Percentiles rank a stretch among this genome's conserved stretches.
Evolutionary conservation across 148 eudicot species (phyloP).

Genomic region (Rhododendron williamsianum): DNA sequence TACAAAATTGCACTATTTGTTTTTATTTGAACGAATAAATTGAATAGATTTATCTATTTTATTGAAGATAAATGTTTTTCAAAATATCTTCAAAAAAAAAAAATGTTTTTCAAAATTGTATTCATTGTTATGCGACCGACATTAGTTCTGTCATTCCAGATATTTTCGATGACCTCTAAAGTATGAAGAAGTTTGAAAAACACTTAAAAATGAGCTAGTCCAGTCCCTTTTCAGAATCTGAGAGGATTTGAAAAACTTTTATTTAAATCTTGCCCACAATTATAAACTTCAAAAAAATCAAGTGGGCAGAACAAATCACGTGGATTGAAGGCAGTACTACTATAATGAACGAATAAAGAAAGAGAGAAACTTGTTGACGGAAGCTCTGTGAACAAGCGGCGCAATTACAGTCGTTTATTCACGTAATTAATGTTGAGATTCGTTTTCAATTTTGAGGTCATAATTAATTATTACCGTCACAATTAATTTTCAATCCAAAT

Average conservation of each 20-base stretch:
- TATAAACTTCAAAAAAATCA: background rate
- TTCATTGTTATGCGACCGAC: background rate
- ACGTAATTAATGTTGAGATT: no score
- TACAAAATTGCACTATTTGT: no score
- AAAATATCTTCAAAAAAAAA: no score
- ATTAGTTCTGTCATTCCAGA: background rate
- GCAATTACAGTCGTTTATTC: no score
- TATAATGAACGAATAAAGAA: background rate
- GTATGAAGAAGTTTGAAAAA: no score
- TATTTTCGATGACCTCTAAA: background rate
- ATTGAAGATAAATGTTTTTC: background rate
- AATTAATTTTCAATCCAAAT: no score
- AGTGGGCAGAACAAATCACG: background rate
- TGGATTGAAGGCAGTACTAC: background rate
- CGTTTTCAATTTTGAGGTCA: no score
- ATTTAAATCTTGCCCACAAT: background rate
- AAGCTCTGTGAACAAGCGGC: no score
- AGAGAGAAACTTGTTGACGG: no score
- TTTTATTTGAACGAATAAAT: no score
- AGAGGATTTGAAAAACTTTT: background rate
- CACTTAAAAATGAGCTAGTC: no score
- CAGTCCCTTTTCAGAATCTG: background rate
- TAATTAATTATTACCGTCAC: no score
- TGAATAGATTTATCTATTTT: background rate
- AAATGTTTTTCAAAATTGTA: background rate